phyloP scores from a whole-genome alignment of 768 basidiomycete genomes.

The Pulveroboletus sp. region DNA sequence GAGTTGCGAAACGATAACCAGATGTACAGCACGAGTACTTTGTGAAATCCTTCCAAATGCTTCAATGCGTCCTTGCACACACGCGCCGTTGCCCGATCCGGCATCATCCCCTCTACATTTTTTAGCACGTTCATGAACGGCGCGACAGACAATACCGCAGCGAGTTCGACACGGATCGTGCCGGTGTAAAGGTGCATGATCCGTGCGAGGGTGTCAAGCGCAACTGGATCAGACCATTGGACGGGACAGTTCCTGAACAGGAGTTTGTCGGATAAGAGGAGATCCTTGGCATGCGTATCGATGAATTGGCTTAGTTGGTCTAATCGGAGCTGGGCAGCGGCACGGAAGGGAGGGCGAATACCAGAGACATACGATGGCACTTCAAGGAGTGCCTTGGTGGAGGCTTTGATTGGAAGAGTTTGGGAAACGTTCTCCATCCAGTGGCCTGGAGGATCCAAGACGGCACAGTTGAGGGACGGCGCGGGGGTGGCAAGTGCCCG shows the following conservation, averaged over 20 bases:
- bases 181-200: slow-evolving; percentile 34
- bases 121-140: slow-evolving; percentile 20
- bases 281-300: slow-evolving; percentile 34
- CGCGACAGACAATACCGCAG: slow-evolving; percentile 17
- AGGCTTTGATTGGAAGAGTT: slow-evolving; percentile 40
- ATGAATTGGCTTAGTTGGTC: slow-evolving; percentile 38
- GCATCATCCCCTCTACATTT: slow-evolving; percentile 25
- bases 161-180: slow-evolving; percentile 19
- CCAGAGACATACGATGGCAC: slow-evolving; percentile 46
- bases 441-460: slow-evolving; percentile 33
- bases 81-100: neutral
- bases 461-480: slow-evolving; percentile 48
- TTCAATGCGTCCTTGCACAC: slow-evolving; percentile 17
- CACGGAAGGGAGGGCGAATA: slow-evolving; percentile 42
- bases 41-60: slow-evolving; percentile 73
- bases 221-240: slow-evolving; percentile 21
- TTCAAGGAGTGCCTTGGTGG: slow-evolving; percentile 42
- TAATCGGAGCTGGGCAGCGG: slow-evolving; percentile 24
- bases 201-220: slow-evolving; percentile 14
- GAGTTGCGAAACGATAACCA: slow-evolving; percentile 77
- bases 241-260: slow-evolving; percentile 35
- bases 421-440: slow-evolving; percentile 29
- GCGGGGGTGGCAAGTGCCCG: slow-evolving; percentile 50
- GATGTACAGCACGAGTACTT: slow-evolving; percentile 68
- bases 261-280: slow-evolving; percentile 42